Evolutionary conservation across 2,329 filamentous ascomycete species (phyloP).

Genomic region (Leptodontidium sp.): DNA sequence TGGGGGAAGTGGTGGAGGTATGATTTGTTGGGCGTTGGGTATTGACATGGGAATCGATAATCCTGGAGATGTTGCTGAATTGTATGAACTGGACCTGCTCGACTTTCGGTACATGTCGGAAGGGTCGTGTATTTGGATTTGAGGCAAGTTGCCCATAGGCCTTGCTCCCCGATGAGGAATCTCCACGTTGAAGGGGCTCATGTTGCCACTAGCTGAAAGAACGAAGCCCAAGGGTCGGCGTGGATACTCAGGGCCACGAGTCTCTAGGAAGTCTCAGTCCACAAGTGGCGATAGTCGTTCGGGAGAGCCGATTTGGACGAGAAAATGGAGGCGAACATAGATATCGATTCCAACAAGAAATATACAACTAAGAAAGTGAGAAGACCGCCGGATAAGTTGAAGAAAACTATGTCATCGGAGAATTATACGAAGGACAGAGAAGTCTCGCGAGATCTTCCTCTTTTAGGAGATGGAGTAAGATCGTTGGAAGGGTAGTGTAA

Average conservation of each 20-base stretch:
- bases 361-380: conserved; percentile 38
- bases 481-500: conserved; percentile 3
- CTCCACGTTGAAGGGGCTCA: conserved; percentile 50
- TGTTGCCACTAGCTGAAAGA: conserved; percentile 43
- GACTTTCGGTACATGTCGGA: conserved; percentile 43
- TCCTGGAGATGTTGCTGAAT: conserved; percentile 49
- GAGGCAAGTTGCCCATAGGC: conserved; percentile 45
- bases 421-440: conserved; percentile 16
- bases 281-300: conserved; percentile 42
- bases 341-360: conserved; percentile 36
- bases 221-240: conserved; percentile 28
- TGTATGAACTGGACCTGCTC: conserved; percentile 41
- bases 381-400: conserved; percentile 27
- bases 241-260: conserved; percentile 25
- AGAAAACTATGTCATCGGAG: conserved; percentile 37
- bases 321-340: conserved; percentile 41
- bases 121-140: conserved; percentile 52
- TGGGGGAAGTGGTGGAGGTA: conserved; percentile 71
- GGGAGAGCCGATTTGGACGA: conserved; percentile 38
- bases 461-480: conserved; percentile 6
- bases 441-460: conserved; percentile 6
- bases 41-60: conserved; percentile 67
- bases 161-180: conserved; percentile 48
- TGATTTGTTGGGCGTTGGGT: conserved; percentile 60
- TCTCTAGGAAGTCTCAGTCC: conserved; percentile 31